These are phyloP conservation scores for Caryopteris hybrid DNA, from an alignment of 305 asterid species.

Conservation along the genomic window DNA sequence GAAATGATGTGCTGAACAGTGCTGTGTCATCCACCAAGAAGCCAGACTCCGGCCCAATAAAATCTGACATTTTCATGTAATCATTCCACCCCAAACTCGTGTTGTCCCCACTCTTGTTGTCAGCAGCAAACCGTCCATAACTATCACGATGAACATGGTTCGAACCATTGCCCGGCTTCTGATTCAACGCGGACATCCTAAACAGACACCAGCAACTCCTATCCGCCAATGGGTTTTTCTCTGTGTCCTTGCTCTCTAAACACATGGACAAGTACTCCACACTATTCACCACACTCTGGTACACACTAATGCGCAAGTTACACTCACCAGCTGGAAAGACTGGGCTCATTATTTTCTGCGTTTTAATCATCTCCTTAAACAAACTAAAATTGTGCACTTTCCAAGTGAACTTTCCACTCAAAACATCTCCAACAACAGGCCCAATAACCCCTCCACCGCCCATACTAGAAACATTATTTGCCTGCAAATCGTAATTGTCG, in stretches of 20 bases:
- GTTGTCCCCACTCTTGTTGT: constrained; percentile 95
- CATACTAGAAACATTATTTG: constrained; percentile 38
- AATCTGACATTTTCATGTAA: constrained; percentile 93
- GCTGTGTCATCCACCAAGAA: constrained; percentile 92
- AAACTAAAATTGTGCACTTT: constrained; percentile 90
- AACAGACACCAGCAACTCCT: constrained; percentile 99
- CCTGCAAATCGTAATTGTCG: constrained; percentile 76
- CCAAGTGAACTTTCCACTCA: constrained; percentile 98
- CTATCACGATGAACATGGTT: constrained; percentile 96
- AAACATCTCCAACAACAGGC: constrained; percentile 75
- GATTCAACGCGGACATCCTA: constrained; percentile 99
- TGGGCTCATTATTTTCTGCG: constrained; percentile 99
- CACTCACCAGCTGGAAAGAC: constrained; percentile 98
- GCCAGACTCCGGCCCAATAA: constrained; percentile 69
- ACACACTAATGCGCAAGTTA: constrained; percentile 92
- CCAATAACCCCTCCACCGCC: constrained; percentile 51
- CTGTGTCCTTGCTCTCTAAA: constrained; percentile 99
- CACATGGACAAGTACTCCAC: constrained; percentile 96
- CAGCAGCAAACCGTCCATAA: constrained; percentile 97
- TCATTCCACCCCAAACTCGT: constrained; percentile 99
- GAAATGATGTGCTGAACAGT: constrained; percentile 94
- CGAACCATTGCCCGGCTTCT: constrained; percentile 64
- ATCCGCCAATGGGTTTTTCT: constrained; percentile 66
- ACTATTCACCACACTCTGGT: constrained; percentile 90
- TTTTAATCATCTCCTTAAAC: constrained; percentile 95